These are phyloP conservation scores for Sinapis alba DNA, from an alignment of 441 rosid genomes.

Conservation along the genomic window DNA sequence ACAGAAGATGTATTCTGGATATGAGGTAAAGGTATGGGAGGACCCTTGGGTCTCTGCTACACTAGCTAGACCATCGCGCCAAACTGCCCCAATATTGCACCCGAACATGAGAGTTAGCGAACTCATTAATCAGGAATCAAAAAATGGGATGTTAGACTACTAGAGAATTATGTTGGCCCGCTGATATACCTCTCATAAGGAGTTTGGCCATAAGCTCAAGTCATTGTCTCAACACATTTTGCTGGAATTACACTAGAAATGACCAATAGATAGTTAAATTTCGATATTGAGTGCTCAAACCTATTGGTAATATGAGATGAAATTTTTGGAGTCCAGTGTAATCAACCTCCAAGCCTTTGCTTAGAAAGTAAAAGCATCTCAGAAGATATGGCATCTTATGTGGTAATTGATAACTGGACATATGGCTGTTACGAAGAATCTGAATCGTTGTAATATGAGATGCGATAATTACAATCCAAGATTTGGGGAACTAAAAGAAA, in stretches of 20 bases:
- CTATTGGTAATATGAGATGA: not conserved
- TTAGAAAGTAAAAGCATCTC: not conserved
- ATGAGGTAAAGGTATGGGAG: not conserved
- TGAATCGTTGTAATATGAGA: not conserved
- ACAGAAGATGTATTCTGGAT: not conserved
- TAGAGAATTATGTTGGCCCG: not conserved
- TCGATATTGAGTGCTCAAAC: not conserved
- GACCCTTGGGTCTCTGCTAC: not conserved
- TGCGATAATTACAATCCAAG: not conserved
- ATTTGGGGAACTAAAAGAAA: not conserved
- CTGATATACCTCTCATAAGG: not conserved
- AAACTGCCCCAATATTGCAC: not conserved
- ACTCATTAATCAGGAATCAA: too few relatives aligned
- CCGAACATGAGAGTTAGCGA: not conserved
- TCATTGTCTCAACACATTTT: not conserved
- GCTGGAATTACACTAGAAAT: not conserved
- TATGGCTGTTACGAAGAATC: not conserved
- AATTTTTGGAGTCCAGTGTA: not conserved
- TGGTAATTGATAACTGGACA: not conserved
- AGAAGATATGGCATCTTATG: not conserved
- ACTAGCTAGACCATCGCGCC: not conserved
- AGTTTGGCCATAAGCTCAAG: not conserved
- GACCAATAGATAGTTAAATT: too few relatives aligned
- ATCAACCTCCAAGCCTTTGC: not conserved
- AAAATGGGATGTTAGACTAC: not conserved